Evolutionary conservation across 768 basidiomycete species (phyloP).

Genomic region (Hypholoma fasciculare): DNA sequence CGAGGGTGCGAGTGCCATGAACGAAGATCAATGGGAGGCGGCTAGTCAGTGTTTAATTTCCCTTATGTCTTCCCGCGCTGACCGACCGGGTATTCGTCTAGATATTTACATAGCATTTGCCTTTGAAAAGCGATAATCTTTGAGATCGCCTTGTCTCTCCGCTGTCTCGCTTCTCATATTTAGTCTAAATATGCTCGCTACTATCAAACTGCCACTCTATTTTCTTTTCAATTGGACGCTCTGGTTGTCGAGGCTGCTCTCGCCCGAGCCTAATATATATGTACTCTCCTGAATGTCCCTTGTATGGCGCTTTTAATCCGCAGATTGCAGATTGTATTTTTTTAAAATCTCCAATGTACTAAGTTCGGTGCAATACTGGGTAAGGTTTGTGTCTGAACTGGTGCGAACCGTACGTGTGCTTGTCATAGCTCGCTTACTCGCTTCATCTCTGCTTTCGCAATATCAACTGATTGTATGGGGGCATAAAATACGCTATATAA

Average conservation of each 20-base stretch:
- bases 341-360: background rate
- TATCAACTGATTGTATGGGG: background rate
- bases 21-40: conserved; percentile 96
- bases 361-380: too few relatives aligned
- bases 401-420: too few relatives aligned
- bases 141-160: background rate
- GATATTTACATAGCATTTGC: conserved; percentile 95
- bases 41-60: conserved; percentile 70
- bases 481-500: conserved; percentile 3
- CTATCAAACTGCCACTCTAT: background rate
- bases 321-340: background rate
- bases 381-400: too few relatives aligned
- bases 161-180: background rate
- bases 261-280: background rate
- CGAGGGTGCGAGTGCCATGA: conserved; percentile 88
- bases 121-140: conserved; percentile 63
- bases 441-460: background rate
- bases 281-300: background rate
- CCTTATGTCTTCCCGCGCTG: background rate
- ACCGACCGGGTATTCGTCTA: conserved; percentile 27
- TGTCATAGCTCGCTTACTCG: too few relatives aligned
- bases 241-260: background rate
- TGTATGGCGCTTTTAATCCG: background rate
- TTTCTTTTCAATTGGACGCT: background rate
- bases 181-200: background rate